These are phyloP conservation scores for Mortierella sp. DNA, from an alignment of 371 early-diverging fungal species.

Conservation along the genomic window DNA sequence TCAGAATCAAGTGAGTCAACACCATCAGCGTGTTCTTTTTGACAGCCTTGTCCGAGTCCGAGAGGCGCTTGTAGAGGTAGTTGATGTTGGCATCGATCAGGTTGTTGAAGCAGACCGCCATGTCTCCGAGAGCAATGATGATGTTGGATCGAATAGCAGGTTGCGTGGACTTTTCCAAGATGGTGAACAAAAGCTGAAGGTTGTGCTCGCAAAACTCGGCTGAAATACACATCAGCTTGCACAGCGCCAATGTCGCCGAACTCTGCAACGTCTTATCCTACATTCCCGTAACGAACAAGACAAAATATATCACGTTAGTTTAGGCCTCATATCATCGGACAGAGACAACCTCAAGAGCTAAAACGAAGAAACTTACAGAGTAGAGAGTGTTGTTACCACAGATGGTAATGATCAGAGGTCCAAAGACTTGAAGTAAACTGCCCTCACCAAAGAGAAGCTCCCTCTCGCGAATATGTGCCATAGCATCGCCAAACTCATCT, in stretches of 20 bases:
- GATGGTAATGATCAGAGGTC: conserved; percentile 85
- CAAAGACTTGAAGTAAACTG: conserved; percentile 86
- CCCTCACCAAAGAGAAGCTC: conserved; percentile 88
- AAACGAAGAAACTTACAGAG: conserved; percentile 65
- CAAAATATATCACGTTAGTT: not conserved
- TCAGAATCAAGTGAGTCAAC: conserved; percentile 94
- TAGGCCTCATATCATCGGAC: too few relatives aligned
- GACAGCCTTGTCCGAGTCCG: conserved; percentile 83
- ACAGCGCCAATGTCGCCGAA: conserved; percentile 87
- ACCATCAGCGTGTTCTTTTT: conserved; percentile 98
- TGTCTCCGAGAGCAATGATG: conserved; percentile 96
- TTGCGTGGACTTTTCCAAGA: conserved; percentile 86
- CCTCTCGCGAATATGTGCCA: conserved; percentile 88
- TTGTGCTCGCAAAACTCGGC: conserved; percentile 93
- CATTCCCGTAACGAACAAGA: not conserved
- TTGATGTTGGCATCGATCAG: conserved; percentile 95
- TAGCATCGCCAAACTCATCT: conserved; percentile 94
- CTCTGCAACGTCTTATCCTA: conserved; percentile 88
- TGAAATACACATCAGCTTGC: conserved; percentile 97
- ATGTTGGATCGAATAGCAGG: conserved; percentile 89
- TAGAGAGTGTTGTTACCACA: conserved; percentile 87
- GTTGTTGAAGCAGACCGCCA: conserved; percentile 95
- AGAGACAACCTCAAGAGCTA: too few relatives aligned
- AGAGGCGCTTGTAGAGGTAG: conserved; percentile 91
- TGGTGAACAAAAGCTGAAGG: conserved; percentile 92